These are phyloP conservation scores for Cyphellophora attinorum DNA, from an alignment of 2,329 filamentous ascomycete genomes.

Conservation along the genomic window DNA sequence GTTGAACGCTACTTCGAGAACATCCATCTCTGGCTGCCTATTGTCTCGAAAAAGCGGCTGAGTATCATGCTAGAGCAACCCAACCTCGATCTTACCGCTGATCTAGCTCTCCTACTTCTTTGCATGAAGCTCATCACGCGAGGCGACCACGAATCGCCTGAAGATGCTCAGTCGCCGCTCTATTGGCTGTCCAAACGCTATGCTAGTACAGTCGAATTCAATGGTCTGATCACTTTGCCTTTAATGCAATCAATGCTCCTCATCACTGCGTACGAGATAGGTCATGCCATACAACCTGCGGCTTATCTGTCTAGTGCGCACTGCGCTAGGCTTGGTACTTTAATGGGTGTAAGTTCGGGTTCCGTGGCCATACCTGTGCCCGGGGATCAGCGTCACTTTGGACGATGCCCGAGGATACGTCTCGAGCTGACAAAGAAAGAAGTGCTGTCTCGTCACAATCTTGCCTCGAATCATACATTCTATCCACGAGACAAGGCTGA, in stretches of 20 bases:
- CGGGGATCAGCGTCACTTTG: no score
- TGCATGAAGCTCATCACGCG: constrained; percentile 21
- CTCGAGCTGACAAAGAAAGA: no score
- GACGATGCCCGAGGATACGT: no score
- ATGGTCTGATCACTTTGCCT: constrained; percentile 19
- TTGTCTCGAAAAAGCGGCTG: constrained; percentile 17
- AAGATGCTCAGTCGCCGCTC: constrained; percentile 9
- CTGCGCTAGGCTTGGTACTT: constrained; percentile 16
- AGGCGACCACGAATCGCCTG: constrained; percentile 4
- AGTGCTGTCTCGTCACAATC: no score
- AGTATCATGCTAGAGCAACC: constrained; percentile 14
- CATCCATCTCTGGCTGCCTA: constrained; percentile 20
- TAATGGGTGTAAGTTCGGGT: no score
- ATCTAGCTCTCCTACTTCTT: constrained; percentile 22
- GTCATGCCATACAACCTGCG: constrained; percentile 27
- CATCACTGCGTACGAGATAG: constrained; percentile 25
- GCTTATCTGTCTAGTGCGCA: constrained; percentile 22
- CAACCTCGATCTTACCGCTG: constrained; percentile 14
- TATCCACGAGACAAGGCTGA: no score
- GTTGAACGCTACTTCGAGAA: constrained; percentile 17
- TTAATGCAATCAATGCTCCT: constrained; percentile 23
- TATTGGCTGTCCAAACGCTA: constrained; percentile 22
- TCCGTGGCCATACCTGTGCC: no score
- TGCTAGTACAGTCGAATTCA: constrained; percentile 18
- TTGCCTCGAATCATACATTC: no score